These are phyloP conservation scores for Picea abies DNA, from an alignment of 83 land plant species.

Conservation along the genomic window DNA sequence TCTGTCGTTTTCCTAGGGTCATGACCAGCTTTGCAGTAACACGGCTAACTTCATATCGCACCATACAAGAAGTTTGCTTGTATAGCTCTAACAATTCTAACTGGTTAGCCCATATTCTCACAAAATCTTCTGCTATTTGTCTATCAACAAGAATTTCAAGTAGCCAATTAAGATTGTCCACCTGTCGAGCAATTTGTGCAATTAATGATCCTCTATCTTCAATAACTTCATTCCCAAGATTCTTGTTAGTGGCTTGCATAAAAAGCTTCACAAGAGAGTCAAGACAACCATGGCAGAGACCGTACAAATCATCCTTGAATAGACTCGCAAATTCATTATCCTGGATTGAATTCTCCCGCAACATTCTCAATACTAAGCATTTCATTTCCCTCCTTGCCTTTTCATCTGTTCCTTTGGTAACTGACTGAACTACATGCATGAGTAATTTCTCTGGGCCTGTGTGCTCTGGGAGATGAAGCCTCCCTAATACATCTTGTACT, in stretches of 20 bases:
- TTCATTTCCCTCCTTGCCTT: conserved; percentile 65
- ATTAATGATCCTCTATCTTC: conserved; percentile 39
- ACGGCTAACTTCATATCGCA: conserved; percentile 76
- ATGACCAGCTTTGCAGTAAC: conserved; percentile 54
- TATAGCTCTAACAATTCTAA: conserved; percentile 49
- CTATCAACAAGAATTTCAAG: conserved; percentile 76
- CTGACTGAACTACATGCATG: conserved; percentile 45
- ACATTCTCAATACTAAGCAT: conserved; percentile 52
- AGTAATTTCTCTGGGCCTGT: conserved; percentile 31
- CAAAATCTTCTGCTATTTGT: conserved; percentile 82
- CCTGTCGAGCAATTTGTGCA: conserved; percentile 63
- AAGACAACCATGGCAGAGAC: conserved; percentile 56
- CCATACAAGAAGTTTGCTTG: conserved; percentile 55
- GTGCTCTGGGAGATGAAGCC: conserved; percentile 23
- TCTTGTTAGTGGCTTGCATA: conserved; percentile 35
- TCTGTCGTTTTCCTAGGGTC: conserved; percentile 52
- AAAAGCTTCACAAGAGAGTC: conserved; percentile 47
- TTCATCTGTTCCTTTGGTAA: conserved; percentile 38
- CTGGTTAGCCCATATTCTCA: conserved; percentile 73
- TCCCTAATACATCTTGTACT: conserved; percentile 34
- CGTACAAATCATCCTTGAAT: conserved; percentile 59
- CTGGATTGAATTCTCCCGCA: conserved; percentile 54
- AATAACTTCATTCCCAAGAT: conserved; percentile 10
- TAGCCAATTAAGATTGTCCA: conserved; percentile 84
- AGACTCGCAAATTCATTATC: conserved; percentile 53